These are phyloP conservation scores for Podospora anserina DNA, from an alignment of 495 filamentous ascomycete species.

Conservation along the genomic window DNA sequence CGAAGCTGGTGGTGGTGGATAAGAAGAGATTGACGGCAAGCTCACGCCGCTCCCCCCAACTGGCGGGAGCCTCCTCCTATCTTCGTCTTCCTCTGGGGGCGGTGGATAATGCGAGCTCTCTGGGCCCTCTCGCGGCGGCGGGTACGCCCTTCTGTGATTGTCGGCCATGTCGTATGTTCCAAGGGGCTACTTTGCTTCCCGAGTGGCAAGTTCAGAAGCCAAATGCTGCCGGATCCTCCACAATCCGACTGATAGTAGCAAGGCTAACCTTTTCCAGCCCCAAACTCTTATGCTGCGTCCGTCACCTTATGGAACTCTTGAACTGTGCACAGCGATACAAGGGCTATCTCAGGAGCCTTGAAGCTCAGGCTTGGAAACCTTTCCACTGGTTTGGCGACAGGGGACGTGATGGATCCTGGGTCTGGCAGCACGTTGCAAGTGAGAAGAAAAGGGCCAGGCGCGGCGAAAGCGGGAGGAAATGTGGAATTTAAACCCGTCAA, in stretches of 20 bases:
- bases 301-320: background rate
- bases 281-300: too few relatives aligned
- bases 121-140: slow-evolving; percentile 34
- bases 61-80: slow-evolving; percentile 37
- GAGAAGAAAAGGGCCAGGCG: slow-evolving; percentile 2
- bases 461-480: slow-evolving; percentile 13
- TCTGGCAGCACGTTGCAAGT: slow-evolving; percentile 2
- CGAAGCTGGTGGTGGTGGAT: slow-evolving; percentile 8
- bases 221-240: background rate
- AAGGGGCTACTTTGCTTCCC: background rate
- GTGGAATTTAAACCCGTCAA: slow-evolving; percentile 15
- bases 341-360: background rate
- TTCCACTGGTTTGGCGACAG: background rate
- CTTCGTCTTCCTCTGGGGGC: slow-evolving; percentile 46
- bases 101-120: slow-evolving; percentile 49
- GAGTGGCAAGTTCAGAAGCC: background rate
- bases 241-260: background rate
- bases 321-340: background rate
- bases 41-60: slow-evolving; percentile 30
- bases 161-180: slow-evolving; percentile 41
- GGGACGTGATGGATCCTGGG: background rate
- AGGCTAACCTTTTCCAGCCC: background rate
- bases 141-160: slow-evolving; percentile 39
- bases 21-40: slow-evolving; percentile 34
- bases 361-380: background rate